These are phyloP conservation scores for Amylostereum areolatum DNA, from an alignment of 1,284 basidiomycete genomes.

Conservation along the genomic window DNA sequence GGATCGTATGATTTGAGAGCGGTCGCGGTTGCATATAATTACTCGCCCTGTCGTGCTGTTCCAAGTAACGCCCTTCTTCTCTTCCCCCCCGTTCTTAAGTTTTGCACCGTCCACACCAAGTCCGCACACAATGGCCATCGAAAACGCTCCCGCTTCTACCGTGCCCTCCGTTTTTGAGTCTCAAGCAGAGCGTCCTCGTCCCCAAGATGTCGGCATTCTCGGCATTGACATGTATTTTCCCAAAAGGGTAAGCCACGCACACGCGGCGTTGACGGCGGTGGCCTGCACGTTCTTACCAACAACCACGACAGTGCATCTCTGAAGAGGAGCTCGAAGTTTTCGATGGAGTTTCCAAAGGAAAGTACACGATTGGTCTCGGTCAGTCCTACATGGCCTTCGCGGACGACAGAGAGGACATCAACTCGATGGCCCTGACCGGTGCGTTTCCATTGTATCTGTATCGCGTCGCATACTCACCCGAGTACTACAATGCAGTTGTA, in stretches of 20 bases:
- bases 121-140: too few relatives aligned
- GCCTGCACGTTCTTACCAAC: not conserved
- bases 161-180: slow-evolving; percentile 12
- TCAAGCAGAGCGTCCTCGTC: slow-evolving; percentile 13
- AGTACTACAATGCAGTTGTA: slow-evolving; percentile 49
- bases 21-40: too few relatives aligned
- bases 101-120: too few relatives aligned
- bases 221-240: slow-evolving; percentile 17
- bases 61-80: too few relatives aligned
- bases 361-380: slow-evolving; percentile 99
- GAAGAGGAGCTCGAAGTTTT: slow-evolving; percentile 92
- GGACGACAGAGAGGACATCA: slow-evolving; percentile 97
- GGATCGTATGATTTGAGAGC: too few relatives aligned
- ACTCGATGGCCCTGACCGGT: slow-evolving; percentile 96
- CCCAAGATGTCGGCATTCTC: slow-evolving; percentile 16
- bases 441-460: slow-evolving; percentile 25
- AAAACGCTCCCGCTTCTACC: too few relatives aligned
- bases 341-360: slow-evolving; percentile 93
- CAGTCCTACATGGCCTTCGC: slow-evolving; percentile 98
- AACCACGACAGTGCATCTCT: slow-evolving; percentile 12
- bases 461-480: too few relatives aligned
- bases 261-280: not conserved
- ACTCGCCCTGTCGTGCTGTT: too few relatives aligned
- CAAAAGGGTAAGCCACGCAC: slow-evolving; percentile 4
- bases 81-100: too few relatives aligned